Conservation (phyloP, 2,329 filamentous ascomycete genomes). For the Aspergillus thermomutatus region DNA sequence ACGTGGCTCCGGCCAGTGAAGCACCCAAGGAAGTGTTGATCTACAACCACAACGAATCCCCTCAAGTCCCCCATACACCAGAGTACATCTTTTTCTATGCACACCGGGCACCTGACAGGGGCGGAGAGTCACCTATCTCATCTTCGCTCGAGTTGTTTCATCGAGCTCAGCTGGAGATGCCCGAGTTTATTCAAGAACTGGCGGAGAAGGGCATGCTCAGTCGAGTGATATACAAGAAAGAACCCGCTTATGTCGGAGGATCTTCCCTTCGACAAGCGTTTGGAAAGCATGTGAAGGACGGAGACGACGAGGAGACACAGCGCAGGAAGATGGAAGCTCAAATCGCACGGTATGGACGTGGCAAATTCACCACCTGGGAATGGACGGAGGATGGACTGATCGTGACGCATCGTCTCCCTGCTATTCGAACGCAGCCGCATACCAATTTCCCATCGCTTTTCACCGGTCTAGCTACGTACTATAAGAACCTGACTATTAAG, state of each 20-base stretch:
- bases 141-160: slow-evolving; percentile 48
- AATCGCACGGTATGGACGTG: slow-evolving; percentile 47
- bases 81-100: slow-evolving; percentile 52
- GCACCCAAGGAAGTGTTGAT: slow-evolving; percentile 48
- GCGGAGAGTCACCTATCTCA: slow-evolving; percentile 47
- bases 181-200: slow-evolving; percentile 45
- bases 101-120: slow-evolving; percentile 34
- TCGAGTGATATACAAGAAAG: slow-evolving; percentile 41
- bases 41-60: slow-evolving; percentile 52
- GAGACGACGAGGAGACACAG: slow-evolving; percentile 41
- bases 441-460: slow-evolving; percentile 48
- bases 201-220: slow-evolving; percentile 46
- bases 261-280: slow-evolving; percentile 48
- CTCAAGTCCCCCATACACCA: slow-evolving; percentile 50
- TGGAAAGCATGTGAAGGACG: slow-evolving; percentile 46
- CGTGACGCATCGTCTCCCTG: slow-evolving; percentile 46
- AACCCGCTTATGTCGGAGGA: slow-evolving; percentile 45
- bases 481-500: slow-evolving; percentile 33
- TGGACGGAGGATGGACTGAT: slow-evolving; percentile 46
- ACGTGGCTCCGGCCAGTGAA: slow-evolving; percentile 49
- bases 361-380: slow-evolving; percentile 47
- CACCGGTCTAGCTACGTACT: slow-evolving; percentile 47
- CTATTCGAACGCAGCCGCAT: slow-evolving; percentile 46
- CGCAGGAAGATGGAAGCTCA: slow-evolving; percentile 48
- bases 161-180: slow-evolving; percentile 45